Conservation (phyloP, 306 rosid genomes). For the Lathyrus aphaca region DNA sequence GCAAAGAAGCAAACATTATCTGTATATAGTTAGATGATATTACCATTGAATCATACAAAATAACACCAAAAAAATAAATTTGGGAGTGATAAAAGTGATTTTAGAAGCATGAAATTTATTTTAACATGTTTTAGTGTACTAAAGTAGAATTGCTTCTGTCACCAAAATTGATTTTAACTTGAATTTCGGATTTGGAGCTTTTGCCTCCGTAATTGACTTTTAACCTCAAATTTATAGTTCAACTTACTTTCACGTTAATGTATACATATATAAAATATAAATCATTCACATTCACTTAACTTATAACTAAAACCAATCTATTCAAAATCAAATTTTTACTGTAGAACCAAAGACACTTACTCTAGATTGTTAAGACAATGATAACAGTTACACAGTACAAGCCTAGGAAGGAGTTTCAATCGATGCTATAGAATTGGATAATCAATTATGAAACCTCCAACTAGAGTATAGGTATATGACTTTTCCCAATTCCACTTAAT, state of each 20-base stretch:
- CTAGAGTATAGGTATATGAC: neutral
- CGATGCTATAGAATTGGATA: neutral
- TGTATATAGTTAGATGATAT: slow-evolving; percentile 14
- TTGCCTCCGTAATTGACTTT: neutral
- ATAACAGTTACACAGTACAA: slow-evolving; percentile 2
- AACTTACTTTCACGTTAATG: neutral
- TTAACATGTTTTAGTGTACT: neutral
- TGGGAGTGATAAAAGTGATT: neutral
- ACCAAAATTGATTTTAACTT: neutral
- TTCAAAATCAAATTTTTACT: neutral
- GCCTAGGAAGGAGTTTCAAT: slow-evolving; percentile 26
- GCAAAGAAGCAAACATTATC: neutral
- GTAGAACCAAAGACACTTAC: neutral
- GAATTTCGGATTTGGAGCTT: neutral
- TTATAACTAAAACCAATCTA: neutral
- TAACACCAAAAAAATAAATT: neutral
- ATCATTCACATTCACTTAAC: neutral
- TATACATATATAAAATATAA: too few relatives aligned
- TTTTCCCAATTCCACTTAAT: slow-evolving; percentile 14
- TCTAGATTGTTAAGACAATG: neutral
- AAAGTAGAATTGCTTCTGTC: neutral
- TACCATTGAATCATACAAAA: slow-evolving; percentile 24
- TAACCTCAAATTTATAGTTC: neutral
- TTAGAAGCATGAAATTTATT: neutral
- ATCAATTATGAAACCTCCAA: slow-evolving; percentile 9